phyloP scores from a whole-genome alignment of 75 land plant genomes.

The Azolla pinnata region DNA sequence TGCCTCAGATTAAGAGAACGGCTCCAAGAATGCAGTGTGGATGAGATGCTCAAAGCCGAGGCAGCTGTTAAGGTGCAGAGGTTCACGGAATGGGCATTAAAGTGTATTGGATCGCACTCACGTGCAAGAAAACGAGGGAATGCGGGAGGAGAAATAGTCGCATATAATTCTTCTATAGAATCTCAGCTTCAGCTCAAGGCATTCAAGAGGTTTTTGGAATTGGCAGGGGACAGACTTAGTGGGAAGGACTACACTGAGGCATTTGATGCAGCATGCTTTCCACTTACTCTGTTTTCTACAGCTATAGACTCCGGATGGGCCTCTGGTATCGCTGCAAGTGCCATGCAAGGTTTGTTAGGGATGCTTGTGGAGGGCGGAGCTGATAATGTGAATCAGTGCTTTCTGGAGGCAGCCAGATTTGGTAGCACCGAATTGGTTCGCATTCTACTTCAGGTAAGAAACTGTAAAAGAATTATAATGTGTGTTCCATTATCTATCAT shows the following conservation, averaged over 20 bases:
- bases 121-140: constrained; percentile 33
- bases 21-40: constrained; percentile 84
- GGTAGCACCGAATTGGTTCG: constrained; percentile 96
- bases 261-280: constrained; percentile 95
- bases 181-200: constrained; percentile 80
- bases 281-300: constrained; percentile 87
- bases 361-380: constrained; percentile 93
- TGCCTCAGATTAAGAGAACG: constrained; percentile 79
- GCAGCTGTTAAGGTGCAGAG: constrained; percentile 92
- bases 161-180: constrained; percentile 49
- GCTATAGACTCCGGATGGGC: constrained; percentile 95
- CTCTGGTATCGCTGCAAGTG: constrained; percentile 81
- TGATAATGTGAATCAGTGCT: constrained; percentile 93
- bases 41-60: constrained; percentile 87
- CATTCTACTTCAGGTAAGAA: constrained; percentile 87
- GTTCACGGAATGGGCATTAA: constrained; percentile 95
- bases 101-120: constrained; percentile 84
- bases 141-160: constrained; percentile 41
- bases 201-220: constrained; percentile 74
- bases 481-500: too few relatives aligned
- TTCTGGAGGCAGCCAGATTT: constrained; percentile 91
- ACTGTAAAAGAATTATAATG: too few relatives aligned
- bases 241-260: constrained; percentile 96
- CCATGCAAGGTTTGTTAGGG: constrained; percentile 75
- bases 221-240: constrained; percentile 62